A percentile compares a stretch with the other conserved stretches of the same genome.
phyloP scores from a whole-genome alignment of 139 green algal genomes.

The Chlamydomonas urium region DNA sequence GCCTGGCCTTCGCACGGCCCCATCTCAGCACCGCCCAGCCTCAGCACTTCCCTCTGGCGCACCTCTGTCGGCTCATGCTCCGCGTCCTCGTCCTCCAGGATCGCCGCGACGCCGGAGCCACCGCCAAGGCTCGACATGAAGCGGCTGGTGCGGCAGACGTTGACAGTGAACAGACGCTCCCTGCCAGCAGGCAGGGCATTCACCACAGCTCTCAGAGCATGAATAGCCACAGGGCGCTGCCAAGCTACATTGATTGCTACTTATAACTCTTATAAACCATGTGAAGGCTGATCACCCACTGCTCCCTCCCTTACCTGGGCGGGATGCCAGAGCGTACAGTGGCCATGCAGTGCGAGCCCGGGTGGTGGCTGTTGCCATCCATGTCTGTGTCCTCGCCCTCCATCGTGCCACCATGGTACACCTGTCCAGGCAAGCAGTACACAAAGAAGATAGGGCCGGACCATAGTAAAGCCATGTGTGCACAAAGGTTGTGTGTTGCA shows the following conservation, averaged over 20 bases:
- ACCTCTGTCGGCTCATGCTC: slow-evolving; percentile 7
- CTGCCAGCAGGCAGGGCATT: not conserved
- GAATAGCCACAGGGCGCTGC: not conserved
- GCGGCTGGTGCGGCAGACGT: slow-evolving; percentile 15
- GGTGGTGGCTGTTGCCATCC: slow-evolving; percentile 13
- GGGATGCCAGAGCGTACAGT: slow-evolving; percentile 67
- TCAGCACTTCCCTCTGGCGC: too few species aligned
- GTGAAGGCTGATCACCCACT: not conserved
- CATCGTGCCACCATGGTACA: slow-evolving; percentile 5
- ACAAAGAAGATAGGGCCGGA: too few species aligned
- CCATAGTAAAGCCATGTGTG: too few species aligned
- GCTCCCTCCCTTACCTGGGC: slow-evolving; percentile 17
- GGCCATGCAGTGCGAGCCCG: slow-evolving; percentile 38
- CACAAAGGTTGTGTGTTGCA: slow-evolving; percentile 2
- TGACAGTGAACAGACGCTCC: slow-evolving; percentile 9
- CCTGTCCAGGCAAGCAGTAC: too few species aligned
- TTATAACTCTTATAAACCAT: slow-evolving; percentile 15
- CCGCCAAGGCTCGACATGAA: slow-evolving; percentile 13
- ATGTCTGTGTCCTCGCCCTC: slow-evolving; percentile 8
- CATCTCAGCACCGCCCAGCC: too few species aligned
- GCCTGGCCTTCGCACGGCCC: too few species aligned
- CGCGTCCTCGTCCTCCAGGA: slow-evolving; percentile 7
- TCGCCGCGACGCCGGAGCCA: not conserved
- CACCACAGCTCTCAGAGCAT: not conserved
- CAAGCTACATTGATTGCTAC: not conserved